These are phyloP conservation scores for Picea mariana DNA, from an alignment of 83 land plant species.

Conservation along the genomic window DNA sequence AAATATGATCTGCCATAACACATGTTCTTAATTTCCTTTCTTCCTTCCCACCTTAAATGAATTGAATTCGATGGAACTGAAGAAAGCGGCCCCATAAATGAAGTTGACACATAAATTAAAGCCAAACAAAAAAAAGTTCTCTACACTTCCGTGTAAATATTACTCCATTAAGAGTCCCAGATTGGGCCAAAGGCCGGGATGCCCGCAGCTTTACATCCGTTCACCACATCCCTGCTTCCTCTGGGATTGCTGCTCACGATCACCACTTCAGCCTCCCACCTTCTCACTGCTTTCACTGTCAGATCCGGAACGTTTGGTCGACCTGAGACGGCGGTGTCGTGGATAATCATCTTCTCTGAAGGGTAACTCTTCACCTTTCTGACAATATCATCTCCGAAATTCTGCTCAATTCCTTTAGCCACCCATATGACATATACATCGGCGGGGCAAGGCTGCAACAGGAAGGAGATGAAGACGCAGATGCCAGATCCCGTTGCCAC, in stretches of 20 bases:
- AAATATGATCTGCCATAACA: too few relatives aligned
- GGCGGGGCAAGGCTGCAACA: conserved; percentile 55
- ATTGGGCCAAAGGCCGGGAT: conserved; percentile 68
- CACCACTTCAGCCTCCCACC: conserved; percentile 56
- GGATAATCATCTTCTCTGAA: conserved; percentile 9
- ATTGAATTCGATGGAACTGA: too few relatives aligned
- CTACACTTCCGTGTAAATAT: too few relatives aligned
- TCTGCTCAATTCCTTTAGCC: conserved; percentile 26
- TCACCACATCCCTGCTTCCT: conserved; percentile 56
- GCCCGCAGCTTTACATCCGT: conserved; percentile 49
- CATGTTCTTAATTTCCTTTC: too few relatives aligned
- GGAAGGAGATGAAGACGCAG: conserved; percentile 33
- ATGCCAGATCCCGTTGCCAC: too few relatives aligned
- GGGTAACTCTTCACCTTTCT: conserved; percentile 32
- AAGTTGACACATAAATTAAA: too few relatives aligned
- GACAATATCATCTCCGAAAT: conserved; percentile 53
- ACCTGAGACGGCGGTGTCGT: conserved; percentile 59
- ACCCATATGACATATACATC: too few relatives aligned
- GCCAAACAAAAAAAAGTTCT: too few relatives aligned
- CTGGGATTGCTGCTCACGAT: conserved; percentile 64
- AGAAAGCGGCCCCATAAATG: too few relatives aligned
- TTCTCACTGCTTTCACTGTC: conserved; percentile 38
- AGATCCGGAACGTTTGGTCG: conserved; percentile 46
- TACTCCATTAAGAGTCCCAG: conserved; percentile 48
- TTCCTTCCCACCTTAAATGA: too few relatives aligned